Evolutionary conservation across 2,329 filamentous ascomycete species (phyloP), one percentile per base, ranked within the genome.

Genomic region (Chrysoporthe cubensis): DNA sequence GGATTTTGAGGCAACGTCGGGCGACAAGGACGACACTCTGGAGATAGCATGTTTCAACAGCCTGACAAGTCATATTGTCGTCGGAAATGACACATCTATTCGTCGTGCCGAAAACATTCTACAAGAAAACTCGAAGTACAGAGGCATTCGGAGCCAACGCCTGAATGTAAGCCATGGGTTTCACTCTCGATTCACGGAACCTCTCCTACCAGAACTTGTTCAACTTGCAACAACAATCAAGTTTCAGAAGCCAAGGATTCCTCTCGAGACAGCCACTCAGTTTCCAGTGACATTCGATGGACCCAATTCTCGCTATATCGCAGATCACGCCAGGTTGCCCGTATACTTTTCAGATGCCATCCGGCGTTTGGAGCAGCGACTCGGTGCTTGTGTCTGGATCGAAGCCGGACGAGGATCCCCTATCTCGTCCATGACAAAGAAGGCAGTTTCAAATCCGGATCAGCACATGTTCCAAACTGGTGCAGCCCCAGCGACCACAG

Each of bases 21-120:
- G 1, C 26, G n/a, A 16, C 14, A 50, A 50, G n/a, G n/a, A 40
- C 37, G 37, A 40, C 37, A 40, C 3, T 37, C 48, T 72, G 9
- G 71, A 71, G 21, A 61, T 81, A 56, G 78, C 77, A 0, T 79
- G 77, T 62, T 75, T 73, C 48, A 78, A 79, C 60, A 74, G 75
- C 1, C 73, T 74, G 2, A 64, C 62, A 3, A 76, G 72, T 62
- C 74, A 75, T 34, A 76, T 76, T 2, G 46, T 78, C 3, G 77
- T 74, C 8, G 78, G 78, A 0, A 71, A 75, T 11, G 62, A 48
- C 8, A 48, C 67, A 0, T 66, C 73, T 1, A 74, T 78, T 44
- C 21, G 14, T 21, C 18, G 7, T 2, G 52, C 16, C 9, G 21
- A 56, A 9, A 72, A 75, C 26, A 52, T 69, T 9, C 63, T 73